Conservation (phyloP, 192 early-diverging fungal species). For the Entomortierella parvispora region DNA sequence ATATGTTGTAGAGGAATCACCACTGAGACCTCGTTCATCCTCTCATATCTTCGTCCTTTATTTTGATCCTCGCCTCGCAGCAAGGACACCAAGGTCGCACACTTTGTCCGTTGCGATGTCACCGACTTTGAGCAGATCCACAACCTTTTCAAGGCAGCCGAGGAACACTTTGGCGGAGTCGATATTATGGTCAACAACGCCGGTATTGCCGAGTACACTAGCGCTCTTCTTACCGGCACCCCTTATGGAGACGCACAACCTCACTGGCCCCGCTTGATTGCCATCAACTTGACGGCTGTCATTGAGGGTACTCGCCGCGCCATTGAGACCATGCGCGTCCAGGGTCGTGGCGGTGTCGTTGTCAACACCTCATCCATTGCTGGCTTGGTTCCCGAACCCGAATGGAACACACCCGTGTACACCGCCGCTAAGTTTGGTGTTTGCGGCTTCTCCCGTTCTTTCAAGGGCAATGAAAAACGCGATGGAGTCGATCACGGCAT, state of each 20-base stretch:
- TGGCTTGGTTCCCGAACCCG: slow-evolving; percentile 65
- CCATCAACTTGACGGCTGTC: slow-evolving; percentile 81
- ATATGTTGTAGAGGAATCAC: too few relatives aligned
- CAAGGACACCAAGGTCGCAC: slow-evolving; percentile 45
- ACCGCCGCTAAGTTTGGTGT: slow-evolving; percentile 82
- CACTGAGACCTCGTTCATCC: slow-evolving; percentile 1
- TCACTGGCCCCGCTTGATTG: slow-evolving; percentile 67
- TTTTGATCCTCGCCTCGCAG: slow-evolving; percentile 10
- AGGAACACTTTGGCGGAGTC: slow-evolving; percentile 63
- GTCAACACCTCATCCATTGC: slow-evolving; percentile 83
- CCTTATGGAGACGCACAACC: slow-evolving; percentile 55
- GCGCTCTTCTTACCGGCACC: too few relatives aligned
- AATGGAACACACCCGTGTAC: slow-evolving; percentile 77
- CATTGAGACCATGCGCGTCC: slow-evolving; percentile 63
- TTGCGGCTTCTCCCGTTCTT: slow-evolving; percentile 68
- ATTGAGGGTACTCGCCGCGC: slow-evolving; percentile 80
- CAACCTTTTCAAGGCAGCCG: slow-evolving; percentile 51
- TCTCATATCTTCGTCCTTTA: neutral
- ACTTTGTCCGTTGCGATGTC: slow-evolving; percentile 66
- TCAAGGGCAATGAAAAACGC: slow-evolving; percentile 52
- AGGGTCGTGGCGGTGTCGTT: slow-evolving; percentile 62
- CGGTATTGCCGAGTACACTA: slow-evolving; percentile 62
- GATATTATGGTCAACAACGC: slow-evolving; percentile 76
- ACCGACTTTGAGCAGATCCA: slow-evolving; percentile 41
- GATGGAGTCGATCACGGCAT: slow-evolving; percentile 56